A percentile compares a stretch with the other conserved stretches of the same genome.
phyloP scores from a whole-genome alignment of 257 asterid genomes.

The Coffea canephora region DNA sequence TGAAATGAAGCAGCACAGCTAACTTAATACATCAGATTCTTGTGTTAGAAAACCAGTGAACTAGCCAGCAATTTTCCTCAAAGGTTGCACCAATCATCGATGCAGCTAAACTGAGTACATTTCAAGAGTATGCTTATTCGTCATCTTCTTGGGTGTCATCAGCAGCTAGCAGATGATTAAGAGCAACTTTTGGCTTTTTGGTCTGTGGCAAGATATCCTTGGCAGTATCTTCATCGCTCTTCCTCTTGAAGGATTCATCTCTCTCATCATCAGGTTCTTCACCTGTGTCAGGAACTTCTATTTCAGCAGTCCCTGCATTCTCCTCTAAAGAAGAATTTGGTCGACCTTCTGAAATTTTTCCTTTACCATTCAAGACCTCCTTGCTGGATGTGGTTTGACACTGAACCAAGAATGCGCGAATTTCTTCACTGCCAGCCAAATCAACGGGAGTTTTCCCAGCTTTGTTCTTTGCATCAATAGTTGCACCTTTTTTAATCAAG shows the following conservation, averaged over 20 bases:
- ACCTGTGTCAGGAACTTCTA: slow-evolving; percentile 24
- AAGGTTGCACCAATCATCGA: not conserved
- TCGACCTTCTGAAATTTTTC: slow-evolving; percentile 33
- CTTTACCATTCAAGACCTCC: slow-evolving; percentile 25
- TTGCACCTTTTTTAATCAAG: slow-evolving; percentile 75
- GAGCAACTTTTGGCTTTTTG: slow-evolving; percentile 69
- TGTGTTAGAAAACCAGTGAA: too few species aligned
- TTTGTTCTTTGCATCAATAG: slow-evolving; percentile 57
- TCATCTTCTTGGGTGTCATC: slow-evolving; percentile 74
- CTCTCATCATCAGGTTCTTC: slow-evolving; percentile 27
- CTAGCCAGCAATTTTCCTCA: not conserved
- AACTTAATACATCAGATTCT: not conserved
- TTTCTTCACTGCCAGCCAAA: slow-evolving; percentile 66
- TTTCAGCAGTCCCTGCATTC: slow-evolving; percentile 26
- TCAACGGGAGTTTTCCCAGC: slow-evolving; percentile 77
- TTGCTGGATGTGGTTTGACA: slow-evolving; percentile 34
- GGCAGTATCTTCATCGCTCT: slow-evolving; percentile 19
- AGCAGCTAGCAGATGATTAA: slow-evolving; percentile 72
- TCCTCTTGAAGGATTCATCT: slow-evolving; percentile 43
- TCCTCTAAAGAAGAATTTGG: slow-evolving; percentile 20
- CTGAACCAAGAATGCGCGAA: slow-evolving; percentile 46
- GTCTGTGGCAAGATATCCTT: slow-evolving; percentile 33
- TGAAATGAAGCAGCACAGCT: not conserved
- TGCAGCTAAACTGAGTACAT: not conserved
- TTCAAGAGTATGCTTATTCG: slow-evolving; percentile 20